phyloP scores from a whole-genome alignment of 805 yeast genomes.

The Peterozyma toletana region DNA sequence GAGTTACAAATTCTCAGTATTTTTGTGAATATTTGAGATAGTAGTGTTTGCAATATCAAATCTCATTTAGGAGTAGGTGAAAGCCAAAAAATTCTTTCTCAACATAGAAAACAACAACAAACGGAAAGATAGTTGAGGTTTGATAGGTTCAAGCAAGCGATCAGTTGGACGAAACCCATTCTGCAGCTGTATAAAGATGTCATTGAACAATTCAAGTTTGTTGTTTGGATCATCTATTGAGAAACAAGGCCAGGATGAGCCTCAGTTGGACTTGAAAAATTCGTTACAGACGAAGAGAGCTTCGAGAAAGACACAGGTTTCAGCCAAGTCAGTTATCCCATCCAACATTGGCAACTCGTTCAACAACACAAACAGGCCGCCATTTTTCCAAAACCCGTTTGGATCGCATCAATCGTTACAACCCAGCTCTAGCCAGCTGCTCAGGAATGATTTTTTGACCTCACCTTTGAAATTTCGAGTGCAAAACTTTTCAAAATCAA shows the following conservation, averaged over 20 bases:
- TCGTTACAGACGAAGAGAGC: constrained; percentile 6
- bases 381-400: constrained; percentile 1
- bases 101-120: too few relatives aligned
- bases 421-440: constrained; percentile 1
- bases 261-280: constrained; percentile 6
- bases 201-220: constrained; percentile 1
- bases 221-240: not conserved
- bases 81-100: too few relatives aligned
- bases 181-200: constrained; percentile 3
- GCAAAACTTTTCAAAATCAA: constrained; percentile 42
- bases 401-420: not conserved
- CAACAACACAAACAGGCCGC: not conserved
- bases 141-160: too few relatives aligned
- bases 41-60: too few relatives aligned
- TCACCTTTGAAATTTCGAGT: constrained; percentile 24
- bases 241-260: not conserved
- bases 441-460: constrained; percentile 6
- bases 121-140: too few relatives aligned
- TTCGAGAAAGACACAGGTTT: not conserved
- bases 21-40: too few relatives aligned
- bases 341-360: not conserved
- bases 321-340: not conserved
- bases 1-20: too few relatives aligned
- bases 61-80: too few relatives aligned
- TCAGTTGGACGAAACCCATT: not conserved